Base-by-base conservation (phyloP, 2,329 filamentous ascomycete genomes). In the Xylariaceae sp. region DNA sequence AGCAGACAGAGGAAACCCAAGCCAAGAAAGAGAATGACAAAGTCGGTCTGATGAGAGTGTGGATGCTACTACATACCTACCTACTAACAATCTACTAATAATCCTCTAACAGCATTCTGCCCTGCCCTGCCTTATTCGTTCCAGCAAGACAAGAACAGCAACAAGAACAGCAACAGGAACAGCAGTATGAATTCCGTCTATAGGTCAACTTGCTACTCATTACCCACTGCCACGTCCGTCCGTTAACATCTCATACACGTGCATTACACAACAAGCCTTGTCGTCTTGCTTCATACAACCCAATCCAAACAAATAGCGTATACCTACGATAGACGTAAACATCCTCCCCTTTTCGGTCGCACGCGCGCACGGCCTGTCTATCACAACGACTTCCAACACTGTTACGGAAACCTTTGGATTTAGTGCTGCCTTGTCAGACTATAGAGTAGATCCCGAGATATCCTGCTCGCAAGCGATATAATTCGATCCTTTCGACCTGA, bases 401-500 rank as follows among this genome's bases (percentile, higher is more conserved):
- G 23, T 31, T n/a, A 4, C 6, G 11, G 7, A 24, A 24, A 34
- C 31, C 29, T 23, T 24, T n/a, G n/a, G n/a, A n/a, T n/a, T n/a
- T n/a, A n/a, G n/a, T n/a, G n/a, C n/a, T n/a, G n/a, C n/a, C 29
- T 31, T 19, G 5, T 24, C 19, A 34, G 7, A 21, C 31, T 31
- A 29, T 19, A 17, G 2, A 53, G 16, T 23, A n/a, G 21, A 9
- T 23, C 31, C 45, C 40, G 44, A 40, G 26, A 36, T 21, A 31
- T 40, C 34, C 31, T 36, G 17, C 37, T 34, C 33, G 48, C 46
- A 61, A 58, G n/a, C n/a, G n/a, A n/a, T n/a, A n/a, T n/a, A n/a
- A n/a, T n/a, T n/a, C n/a, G n/a, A n/a, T n/a, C n/a, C n/a, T n/a
- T 26, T 36, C n/a, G 26, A 9, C 48, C 40, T 57, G 48, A 53